Evolutionary conservation across 2,329 filamentous ascomycete genomes (phyloP).

Genomic region (Talaromyces islandicus): DNA sequence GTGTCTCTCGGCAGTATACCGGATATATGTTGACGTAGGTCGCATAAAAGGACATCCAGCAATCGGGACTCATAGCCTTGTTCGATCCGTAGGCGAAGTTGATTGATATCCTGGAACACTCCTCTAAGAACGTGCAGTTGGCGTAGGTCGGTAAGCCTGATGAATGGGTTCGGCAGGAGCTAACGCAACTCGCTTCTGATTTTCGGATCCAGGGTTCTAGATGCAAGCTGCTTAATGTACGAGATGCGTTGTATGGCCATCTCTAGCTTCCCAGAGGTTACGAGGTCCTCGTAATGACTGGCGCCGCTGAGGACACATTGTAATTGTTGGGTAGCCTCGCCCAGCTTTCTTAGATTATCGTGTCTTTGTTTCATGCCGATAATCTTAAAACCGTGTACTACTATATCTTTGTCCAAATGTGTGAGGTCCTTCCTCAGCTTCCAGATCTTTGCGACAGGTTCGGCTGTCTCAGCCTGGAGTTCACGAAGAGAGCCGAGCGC

Average conservation of each 20-base stretch:
- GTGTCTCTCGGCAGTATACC: slow-evolving; percentile 66
- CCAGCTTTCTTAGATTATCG: slow-evolving; percentile 77
- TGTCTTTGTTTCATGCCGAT: slow-evolving; percentile 73
- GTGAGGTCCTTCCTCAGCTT: slow-evolving; percentile 70
- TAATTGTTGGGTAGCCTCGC: slow-evolving; percentile 76
- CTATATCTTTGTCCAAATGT: slow-evolving; percentile 78
- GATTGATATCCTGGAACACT: slow-evolving; percentile 69
- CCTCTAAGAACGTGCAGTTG: slow-evolving; percentile 72
- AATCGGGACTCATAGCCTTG: slow-evolving; percentile 81
- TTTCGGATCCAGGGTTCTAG: slow-evolving; percentile 11
- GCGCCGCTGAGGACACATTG: slow-evolving; percentile 29
- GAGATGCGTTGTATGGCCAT: slow-evolving; percentile 10
- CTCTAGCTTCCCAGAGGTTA: slow-evolving; percentile 51
- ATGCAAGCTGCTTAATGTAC: slow-evolving; percentile 12
- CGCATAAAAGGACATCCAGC: slow-evolving; percentile 66
- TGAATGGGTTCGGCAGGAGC: slow-evolving; percentile 21
- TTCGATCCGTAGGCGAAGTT: slow-evolving; percentile 73
- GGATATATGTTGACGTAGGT: slow-evolving; percentile 72
- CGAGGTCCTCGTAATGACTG: slow-evolving; percentile 47
- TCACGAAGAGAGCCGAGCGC: slow-evolving; percentile 86
- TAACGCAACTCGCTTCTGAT: slow-evolving; percentile 19
- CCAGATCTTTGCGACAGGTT: slow-evolving; percentile 83
- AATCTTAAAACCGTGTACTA: slow-evolving; percentile 74
- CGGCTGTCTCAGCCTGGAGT: slow-evolving; percentile 82
- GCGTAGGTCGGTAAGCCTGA: slow-evolving; percentile 60